phyloP scores from a whole-genome alignment of 2,329 filamentous ascomycete species.

The Neophaeococcomyces aloes region DNA sequence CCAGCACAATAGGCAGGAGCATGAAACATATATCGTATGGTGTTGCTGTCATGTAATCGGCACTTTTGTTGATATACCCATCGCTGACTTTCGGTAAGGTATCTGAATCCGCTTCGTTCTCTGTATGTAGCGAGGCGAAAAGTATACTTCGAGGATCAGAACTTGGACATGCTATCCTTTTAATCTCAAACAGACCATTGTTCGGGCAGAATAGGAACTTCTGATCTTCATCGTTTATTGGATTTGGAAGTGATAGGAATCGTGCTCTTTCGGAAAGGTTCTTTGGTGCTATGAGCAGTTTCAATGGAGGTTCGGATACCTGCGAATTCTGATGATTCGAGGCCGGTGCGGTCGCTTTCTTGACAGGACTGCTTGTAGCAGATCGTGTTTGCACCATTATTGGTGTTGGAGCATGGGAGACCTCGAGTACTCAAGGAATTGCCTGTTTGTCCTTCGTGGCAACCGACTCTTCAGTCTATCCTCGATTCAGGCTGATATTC shows the following conservation, averaged over 20 bases:
- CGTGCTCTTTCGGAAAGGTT: slow-evolving; percentile 42
- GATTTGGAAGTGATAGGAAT: slow-evolving; percentile 47
- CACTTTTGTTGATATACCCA: slow-evolving; percentile 52
- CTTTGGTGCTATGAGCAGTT: slow-evolving; percentile 49
- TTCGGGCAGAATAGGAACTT: slow-evolving; percentile 51
- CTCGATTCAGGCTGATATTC: too few species aligned
- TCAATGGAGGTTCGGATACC: slow-evolving; percentile 22
- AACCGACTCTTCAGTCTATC: background rate
- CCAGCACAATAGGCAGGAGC: slow-evolving; percentile 53
- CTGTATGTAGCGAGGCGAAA: slow-evolving; percentile 29
- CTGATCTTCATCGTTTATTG: slow-evolving; percentile 37
- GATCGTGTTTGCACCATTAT: slow-evolving; percentile 15
- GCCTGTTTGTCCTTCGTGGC: background rate
- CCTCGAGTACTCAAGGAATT: background rate
- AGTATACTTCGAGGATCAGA: slow-evolving; percentile 46
- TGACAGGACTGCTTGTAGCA: slow-evolving; percentile 15
- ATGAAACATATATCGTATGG: slow-evolving; percentile 77
- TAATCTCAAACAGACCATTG: slow-evolving; percentile 52
- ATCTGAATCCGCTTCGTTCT: slow-evolving; percentile 5
- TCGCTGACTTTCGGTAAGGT: slow-evolving; percentile 8
- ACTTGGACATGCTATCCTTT: slow-evolving; percentile 42
- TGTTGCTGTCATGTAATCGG: slow-evolving; percentile 75
- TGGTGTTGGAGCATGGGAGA: background rate
- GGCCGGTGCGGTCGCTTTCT: slow-evolving; percentile 9
- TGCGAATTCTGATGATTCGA: slow-evolving; percentile 7